Conservation (phyloP, 2,329 filamentous ascomycete genomes). For the Penicillium sp. region DNA sequence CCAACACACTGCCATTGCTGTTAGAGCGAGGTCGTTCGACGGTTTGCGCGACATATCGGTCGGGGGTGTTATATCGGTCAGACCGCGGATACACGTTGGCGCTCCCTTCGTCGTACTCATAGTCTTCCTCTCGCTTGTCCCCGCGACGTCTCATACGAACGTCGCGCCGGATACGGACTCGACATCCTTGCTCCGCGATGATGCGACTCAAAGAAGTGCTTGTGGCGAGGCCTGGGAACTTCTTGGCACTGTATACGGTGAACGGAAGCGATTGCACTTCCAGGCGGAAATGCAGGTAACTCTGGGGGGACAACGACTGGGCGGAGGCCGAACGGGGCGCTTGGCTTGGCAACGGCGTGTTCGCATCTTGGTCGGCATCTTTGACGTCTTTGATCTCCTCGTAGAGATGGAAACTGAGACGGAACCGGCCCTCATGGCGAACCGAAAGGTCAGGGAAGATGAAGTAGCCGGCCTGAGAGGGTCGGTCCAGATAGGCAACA, state of each 20-base stretch:
- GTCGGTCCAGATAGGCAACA: conserved; percentile 91
- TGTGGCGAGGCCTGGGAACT: conserved; percentile 88
- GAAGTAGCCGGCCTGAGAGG: conserved; percentile 76
- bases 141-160: conserved; percentile 85
- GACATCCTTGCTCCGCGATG: conserved; percentile 93
- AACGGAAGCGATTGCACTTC: conserved; percentile 86
- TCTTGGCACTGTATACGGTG: conserved; percentile 91
- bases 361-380: conserved; percentile 59
- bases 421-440: conserved; percentile 87
- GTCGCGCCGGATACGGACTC: conserved; percentile 90
- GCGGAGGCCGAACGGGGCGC: conserved; percentile 23
- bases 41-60: conserved; percentile 42
- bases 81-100: conserved; percentile 39
- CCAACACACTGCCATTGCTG: conserved; percentile 52
- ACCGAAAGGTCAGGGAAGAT: conserved; percentile 96
- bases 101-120: conserved; percentile 58
- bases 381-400: conserved; percentile 84
- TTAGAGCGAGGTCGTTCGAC: conserved; percentile 53
- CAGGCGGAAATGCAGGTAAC: conserved; percentile 74
- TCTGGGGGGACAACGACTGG: conserved; percentile 42
- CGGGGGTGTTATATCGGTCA: conserved; percentile 47
- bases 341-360: conserved; percentile 36
- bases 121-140: conserved; percentile 60
- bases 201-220: conserved; percentile 84
- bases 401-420: conserved; percentile 86